Conservation (phyloP, 441 rosid genomes). For the Aleurites moluccanus region DNA sequence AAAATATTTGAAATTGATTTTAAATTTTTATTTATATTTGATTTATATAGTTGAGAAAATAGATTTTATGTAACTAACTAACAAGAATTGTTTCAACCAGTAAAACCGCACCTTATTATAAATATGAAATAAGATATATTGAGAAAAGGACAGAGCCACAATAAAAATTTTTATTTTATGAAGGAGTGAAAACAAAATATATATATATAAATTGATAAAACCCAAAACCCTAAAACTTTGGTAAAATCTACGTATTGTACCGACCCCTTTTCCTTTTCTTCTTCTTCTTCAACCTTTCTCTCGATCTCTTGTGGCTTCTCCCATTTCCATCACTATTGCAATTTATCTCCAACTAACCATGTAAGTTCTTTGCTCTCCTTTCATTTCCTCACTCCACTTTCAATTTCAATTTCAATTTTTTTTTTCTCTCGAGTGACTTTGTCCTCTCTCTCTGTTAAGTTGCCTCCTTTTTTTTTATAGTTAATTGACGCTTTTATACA, state of each 20-base stretch:
- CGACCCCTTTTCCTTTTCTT: not conserved
- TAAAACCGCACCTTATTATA: not conserved
- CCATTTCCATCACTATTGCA: conserved; percentile 2
- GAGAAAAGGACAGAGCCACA: too few species aligned
- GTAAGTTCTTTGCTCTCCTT: not conserved
- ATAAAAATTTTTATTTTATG: not conserved
- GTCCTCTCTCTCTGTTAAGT: too few species aligned
- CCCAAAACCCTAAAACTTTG: conserved; percentile 83
- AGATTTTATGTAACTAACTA: too few species aligned
- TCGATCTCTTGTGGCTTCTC: too few species aligned
- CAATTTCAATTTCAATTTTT: not conserved
- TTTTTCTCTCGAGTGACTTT: not conserved
- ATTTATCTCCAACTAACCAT: not conserved
- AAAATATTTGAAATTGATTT: too few species aligned
- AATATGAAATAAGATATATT: not conserved
- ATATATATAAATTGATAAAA: conserved; percentile 49
- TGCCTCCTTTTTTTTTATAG: too few species aligned
- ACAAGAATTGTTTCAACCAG: too few species aligned
- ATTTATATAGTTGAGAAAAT: too few species aligned
- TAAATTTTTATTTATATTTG: too few species aligned
- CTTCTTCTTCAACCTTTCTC: conserved; percentile 15
- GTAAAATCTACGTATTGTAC: conserved; percentile 30
- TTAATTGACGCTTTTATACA: too few species aligned
- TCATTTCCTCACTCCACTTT: not conserved
- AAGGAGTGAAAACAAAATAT: not conserved